Percentiles rank a stretch among this genome's conserved stretches.
phyloP scores from a whole-genome alignment of 140 eudicot species.

The Stevia rebaudiana region DNA sequence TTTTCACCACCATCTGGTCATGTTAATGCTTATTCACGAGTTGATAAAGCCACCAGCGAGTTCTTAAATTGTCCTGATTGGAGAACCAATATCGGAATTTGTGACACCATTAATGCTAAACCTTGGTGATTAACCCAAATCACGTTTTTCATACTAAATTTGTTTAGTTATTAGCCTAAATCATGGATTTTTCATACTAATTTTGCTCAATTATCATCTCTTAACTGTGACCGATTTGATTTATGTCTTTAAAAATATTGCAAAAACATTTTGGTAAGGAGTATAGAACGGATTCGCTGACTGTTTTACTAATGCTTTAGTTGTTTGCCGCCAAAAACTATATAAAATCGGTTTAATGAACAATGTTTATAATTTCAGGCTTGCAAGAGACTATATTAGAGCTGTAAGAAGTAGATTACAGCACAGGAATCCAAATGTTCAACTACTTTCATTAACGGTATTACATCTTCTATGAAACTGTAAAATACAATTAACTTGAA shows the following conservation, averaged over 20 bases:
- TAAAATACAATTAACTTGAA: background rate
- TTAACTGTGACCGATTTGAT: background rate
- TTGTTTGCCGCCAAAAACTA: background rate
- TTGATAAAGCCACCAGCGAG: constrained; percentile 96
- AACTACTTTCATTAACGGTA: constrained; percentile 89
- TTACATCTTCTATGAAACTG: too few species aligned
- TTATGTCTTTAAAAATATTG: background rate
- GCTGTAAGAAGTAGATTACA: constrained; percentile 75
- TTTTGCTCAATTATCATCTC: background rate
- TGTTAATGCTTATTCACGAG: constrained; percentile 59
- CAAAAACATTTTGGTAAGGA: background rate
- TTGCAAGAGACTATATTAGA: constrained; percentile 81
- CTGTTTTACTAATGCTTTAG: too few species aligned
- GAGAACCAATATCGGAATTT: constrained; percentile 74
- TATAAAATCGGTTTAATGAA: background rate
- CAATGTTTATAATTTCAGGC: constrained; percentile 38
- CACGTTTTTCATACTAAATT: background rate
- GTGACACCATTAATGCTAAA: constrained; percentile 72
- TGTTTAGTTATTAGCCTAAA: background rate
- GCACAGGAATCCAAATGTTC: constrained; percentile 89
- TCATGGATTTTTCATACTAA: background rate
- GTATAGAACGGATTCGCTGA: too few species aligned
- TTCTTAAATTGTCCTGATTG: constrained; percentile 88
- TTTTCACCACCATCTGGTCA: constrained; percentile 44
- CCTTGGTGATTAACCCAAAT: constrained; percentile 41